Evolutionary conservation across 768 basidiomycete genomes (phyloP).

Genomic region (Amanita rimosa): DNA sequence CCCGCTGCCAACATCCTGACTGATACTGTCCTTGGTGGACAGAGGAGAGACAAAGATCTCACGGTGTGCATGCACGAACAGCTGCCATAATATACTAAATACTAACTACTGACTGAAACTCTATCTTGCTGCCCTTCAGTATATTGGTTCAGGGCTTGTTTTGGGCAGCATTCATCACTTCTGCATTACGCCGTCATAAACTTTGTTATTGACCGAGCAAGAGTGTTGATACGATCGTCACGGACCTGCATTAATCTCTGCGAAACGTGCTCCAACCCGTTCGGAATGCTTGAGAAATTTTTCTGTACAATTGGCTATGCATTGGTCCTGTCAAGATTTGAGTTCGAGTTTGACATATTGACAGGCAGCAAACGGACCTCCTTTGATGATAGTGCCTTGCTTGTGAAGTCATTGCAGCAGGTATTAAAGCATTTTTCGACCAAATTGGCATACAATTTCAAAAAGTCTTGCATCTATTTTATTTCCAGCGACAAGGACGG

Average conservation of each 20-base stretch:
- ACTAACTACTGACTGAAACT: neutral
- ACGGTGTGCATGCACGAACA: no score
- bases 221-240: conserved; percentile 7
- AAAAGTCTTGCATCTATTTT: conserved; percentile 92
- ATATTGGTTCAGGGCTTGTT: conserved; percentile 17
- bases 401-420: conserved; percentile 95
- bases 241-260: conserved; percentile 86
- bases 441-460: conserved; percentile 87
- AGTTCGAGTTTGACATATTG: neutral
- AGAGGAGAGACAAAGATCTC: neutral
- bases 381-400: conserved; percentile 86
- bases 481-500: conserved; percentile 3
- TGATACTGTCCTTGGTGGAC: neutral
- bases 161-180: conserved; percentile 30
- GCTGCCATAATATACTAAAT: no score
- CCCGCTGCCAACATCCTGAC: conserved; percentile 24
- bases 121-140: no score
- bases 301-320: conserved; percentile 89
- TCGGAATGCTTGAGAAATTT: conserved; percentile 98
- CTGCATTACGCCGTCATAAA: conserved; percentile 12
- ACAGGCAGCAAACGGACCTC: conserved; percentile 44
- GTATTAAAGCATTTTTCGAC: conserved; percentile 94
- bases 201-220: neutral
- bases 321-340: conserved; percentile 52
- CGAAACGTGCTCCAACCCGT: conserved; percentile 83